Evolutionary conservation across 2,329 filamentous ascomycete species (phyloP), one percentile per base, ranked within the genome.

Genomic region (Sclerotinia spermophila): DNA sequence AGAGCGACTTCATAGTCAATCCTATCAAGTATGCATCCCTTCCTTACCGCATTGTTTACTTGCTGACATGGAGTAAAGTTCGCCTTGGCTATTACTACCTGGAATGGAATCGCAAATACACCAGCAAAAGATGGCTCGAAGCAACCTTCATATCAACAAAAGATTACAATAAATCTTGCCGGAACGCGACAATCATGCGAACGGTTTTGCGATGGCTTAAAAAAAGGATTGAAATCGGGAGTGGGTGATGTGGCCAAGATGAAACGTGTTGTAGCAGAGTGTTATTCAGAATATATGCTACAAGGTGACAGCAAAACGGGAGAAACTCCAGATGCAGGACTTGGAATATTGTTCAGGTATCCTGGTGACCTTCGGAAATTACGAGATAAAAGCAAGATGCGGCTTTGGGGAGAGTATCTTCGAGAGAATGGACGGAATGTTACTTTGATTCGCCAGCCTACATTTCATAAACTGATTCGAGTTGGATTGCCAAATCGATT

Each of bases 381-480:
- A 72, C 88, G 96, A 75, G 96, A 99, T 80, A 87, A 94, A 71
- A 97, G 95, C 78, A 99, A 99, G 84, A 98, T 99, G 92, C 87
- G 96, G 60, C 83, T 99, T 55, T 99, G 96, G 96, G 93, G 92
- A 71, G 96, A 99, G 81, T 99, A 99, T 80, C 85, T 99, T 72
- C 87, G 93, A 80, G 96, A 98, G 79, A 98, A 98, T 79, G 96
- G 96, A 66, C 90, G 96, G 71, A 98, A 97, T 81, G 88, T 92
- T 68, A 98, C 94, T 1, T 83, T 99, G 67, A 91, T 99, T 71
- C 92, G 96, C 71, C 96, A 99, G 79, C 95, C 96, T 5, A 98
- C 96, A 38, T 98, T 98, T 77, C 96, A 98, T 82, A 97, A 98
- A 81, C 87, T 99, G 65, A 97, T 99, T 74, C 89, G 96, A 68